Evolutionary conservation across 2,329 filamentous ascomycete genomes (phyloP), one percentile per base, ranked within the genome.

Genomic region (Didymella exigua): DNA sequence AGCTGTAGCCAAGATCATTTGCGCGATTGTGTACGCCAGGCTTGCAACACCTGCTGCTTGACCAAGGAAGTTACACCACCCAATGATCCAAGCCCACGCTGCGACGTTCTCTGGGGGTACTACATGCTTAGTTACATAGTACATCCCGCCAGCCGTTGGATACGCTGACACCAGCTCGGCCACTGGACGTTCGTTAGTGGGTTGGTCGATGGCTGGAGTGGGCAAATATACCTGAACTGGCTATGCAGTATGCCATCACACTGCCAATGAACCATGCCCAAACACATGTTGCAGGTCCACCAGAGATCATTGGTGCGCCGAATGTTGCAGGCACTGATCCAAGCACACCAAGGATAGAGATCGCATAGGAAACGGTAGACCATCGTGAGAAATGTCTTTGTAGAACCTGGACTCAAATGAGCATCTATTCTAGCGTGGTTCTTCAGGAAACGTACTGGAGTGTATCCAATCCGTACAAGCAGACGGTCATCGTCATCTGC

Each of bases 191-290:
- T 37, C 9, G 14, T 50, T 31, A 34, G 38, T 24, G 16, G 21
- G 8, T 31, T 24, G 7, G 18, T 29, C 18, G 4, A 2, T 8
- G 10, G 16, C 2, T 19, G 5, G 34, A 18, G 40, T 24, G 19
- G 38, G 1, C 16, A 11, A 49, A 61, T 59, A 31, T 67, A 81
- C 81, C 80, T 53, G 84, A 87, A 61, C 82, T 84, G 13, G 84
- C 84, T 62, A 87, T 87, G 59, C 83, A 84, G 69, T 85, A 82
- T 29, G 85, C 84, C 84, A 87, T 87, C 58, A 82, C 75, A 11
- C 84, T 86, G 26, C 85, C 85, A 54, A 86, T 79, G 59, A 86
- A 78, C 85, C 86, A 88, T 49, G 84, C 84, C 85, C 86, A 88
- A 31, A 87, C 83, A 37, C 84, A 84, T 5, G 85, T 85, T 21